Evolutionary conservation across 805 yeast species (phyloP).

Genomic region (Saturnispora diversa): DNA sequence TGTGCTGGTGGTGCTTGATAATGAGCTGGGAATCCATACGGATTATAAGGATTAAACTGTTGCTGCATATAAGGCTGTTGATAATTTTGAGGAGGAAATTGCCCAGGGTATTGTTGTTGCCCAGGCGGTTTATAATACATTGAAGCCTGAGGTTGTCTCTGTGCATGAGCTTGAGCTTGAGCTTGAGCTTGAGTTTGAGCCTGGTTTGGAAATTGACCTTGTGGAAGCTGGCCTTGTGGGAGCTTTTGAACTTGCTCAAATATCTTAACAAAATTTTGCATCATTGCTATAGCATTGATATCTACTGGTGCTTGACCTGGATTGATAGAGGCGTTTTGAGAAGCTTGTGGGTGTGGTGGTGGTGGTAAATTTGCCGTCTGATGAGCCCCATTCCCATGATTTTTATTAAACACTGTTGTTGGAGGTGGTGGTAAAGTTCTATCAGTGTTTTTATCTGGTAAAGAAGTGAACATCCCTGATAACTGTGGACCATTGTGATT

Average conservation of each 20-base stretch:
- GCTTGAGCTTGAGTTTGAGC: slow-evolving; percentile 15
- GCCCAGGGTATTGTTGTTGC: slow-evolving; percentile 7
- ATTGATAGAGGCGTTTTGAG: background rate
- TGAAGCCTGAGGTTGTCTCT: slow-evolving; percentile 17
- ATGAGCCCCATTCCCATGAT: background rate
- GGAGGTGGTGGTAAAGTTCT: background rate
- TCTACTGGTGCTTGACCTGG: background rate
- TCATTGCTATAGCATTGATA: slow-evolving; percentile 9
- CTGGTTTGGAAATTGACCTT: slow-evolving; percentile 13
- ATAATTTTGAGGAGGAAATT: background rate
- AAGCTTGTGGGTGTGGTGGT: slow-evolving; percentile 17
- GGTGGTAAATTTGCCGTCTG: slow-evolving; percentile 5
- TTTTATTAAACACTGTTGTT: background rate
- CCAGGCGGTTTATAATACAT: slow-evolving; percentile 14
- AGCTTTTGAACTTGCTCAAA: slow-evolving; percentile 12
- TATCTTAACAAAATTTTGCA: slow-evolving; percentile 15
- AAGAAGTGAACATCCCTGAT: slow-evolving; percentile 11
- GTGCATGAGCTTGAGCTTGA: slow-evolving; percentile 18
- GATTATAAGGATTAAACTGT: slow-evolving; percentile 5
- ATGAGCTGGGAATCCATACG: background rate
- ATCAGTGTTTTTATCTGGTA: slow-evolving; percentile 6
- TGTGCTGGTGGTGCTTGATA: background rate
- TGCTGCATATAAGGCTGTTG: slow-evolving; percentile 3
- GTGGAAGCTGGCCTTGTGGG: background rate
- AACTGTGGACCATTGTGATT: slow-evolving; percentile 7